Evolutionary conservation across 495 filamentous ascomycete species (phyloP).

Genomic region (Aspergillus wentii): DNA sequence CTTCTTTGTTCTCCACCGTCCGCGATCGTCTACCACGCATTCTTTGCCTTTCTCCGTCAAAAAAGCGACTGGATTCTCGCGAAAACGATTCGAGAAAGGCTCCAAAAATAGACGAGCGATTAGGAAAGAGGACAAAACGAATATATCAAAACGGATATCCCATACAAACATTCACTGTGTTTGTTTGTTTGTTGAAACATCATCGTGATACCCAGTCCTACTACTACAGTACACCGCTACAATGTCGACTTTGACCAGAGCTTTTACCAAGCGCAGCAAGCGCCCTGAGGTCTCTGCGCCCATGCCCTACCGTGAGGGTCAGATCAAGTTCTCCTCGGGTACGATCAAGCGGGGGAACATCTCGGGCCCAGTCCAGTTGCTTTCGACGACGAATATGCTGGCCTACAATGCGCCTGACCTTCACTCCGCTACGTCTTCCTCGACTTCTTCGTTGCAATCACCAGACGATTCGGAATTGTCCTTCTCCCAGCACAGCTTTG

Average conservation of each 20-base stretch:
- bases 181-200: background rate
- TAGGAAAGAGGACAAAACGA: conserved; percentile 5
- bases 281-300: conserved; percentile 43
- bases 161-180: conserved; percentile 12
- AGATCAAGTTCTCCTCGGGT: conserved; percentile 41
- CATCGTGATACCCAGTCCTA: background rate
- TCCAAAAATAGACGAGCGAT: conserved; percentile 19
- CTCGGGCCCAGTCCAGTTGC: conserved; percentile 76
- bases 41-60: conserved; percentile 12
- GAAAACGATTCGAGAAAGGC: conserved; percentile 7
- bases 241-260: conserved; percentile 54
- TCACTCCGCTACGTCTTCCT: conserved; percentile 50
- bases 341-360: conserved; percentile 62
- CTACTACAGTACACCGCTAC: conserved; percentile 11
- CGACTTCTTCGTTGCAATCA: conserved; percentile 50
- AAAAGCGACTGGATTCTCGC: conserved; percentile 6
- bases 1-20: conserved; percentile 23
- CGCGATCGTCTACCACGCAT: conserved; percentile 33
- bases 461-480: conserved; percentile 60
- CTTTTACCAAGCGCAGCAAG: conserved; percentile 60
- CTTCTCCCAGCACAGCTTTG: conserved; percentile 50
- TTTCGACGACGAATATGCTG: conserved; percentile 95
- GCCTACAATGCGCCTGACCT: conserved; percentile 88
- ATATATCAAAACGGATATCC: conserved; percentile 4
- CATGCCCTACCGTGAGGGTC: conserved; percentile 45